These are phyloP conservation scores for Prunella vulgaris DNA, from an alignment of 257 asterid genomes.

Conservation along the genomic window DNA sequence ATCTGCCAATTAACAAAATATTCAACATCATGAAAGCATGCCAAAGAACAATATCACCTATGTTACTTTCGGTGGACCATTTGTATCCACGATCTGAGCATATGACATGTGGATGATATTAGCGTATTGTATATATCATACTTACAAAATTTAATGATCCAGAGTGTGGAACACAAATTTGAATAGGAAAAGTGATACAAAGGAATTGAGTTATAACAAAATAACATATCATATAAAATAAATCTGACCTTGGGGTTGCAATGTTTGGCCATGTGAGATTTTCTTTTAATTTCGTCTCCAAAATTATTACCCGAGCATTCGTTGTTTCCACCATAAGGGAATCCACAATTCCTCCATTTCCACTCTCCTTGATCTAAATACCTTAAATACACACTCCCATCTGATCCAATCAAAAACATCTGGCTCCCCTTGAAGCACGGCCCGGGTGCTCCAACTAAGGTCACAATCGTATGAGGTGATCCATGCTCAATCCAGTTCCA, in stretches of 20 bases:
- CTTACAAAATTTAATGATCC: too few species aligned
- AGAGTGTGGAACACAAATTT: too few species aligned
- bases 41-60: neutral
- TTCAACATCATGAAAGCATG: neutral
- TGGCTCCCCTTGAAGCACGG: constrained; percentile 65
- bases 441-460: constrained; percentile 74
- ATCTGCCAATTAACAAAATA: constrained; percentile 39
- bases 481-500: constrained; percentile 97
- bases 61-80: too few species aligned
- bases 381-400: constrained; percentile 69
- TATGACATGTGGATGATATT: too few species aligned
- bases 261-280: constrained; percentile 17
- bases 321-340: constrained; percentile 33
- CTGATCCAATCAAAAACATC: constrained; percentile 64
- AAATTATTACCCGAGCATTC: constrained; percentile 32
- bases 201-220: too few species aligned
- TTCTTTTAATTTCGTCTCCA: constrained; percentile 15
- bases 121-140: too few species aligned
- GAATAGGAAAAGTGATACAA: too few species aligned
- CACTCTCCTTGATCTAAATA: constrained; percentile 53
- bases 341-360: constrained; percentile 74
- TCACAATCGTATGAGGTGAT: constrained; percentile 47
- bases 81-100: too few species aligned
- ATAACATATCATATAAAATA: neutral
- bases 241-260: constrained; percentile 64